These are phyloP conservation scores for Fusarium verrucosum DNA, from an alignment of 2,329 filamentous ascomycete genomes.

Conservation along the genomic window DNA sequence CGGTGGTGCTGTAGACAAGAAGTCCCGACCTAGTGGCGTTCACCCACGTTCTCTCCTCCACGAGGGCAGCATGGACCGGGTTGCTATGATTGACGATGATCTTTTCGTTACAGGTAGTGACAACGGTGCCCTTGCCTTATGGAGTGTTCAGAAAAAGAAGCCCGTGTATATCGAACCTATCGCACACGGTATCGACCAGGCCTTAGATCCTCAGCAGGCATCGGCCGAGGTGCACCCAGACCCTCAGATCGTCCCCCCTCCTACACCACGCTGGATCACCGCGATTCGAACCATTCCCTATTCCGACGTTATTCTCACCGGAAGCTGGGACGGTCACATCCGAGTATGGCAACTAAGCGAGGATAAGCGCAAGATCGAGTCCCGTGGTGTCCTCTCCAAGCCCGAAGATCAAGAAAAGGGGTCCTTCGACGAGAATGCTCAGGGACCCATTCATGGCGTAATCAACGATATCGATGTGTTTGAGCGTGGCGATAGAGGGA, in stretches of 20 bases:
- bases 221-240: conserved; percentile 77
- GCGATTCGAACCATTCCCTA: conserved; percentile 87
- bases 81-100: conserved; percentile 88
- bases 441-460: conserved; percentile 70
- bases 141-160: conserved; percentile 95
- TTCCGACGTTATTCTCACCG: conserved; percentile 87
- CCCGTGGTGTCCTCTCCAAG: conserved; percentile 71
- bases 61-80: conserved; percentile 89
- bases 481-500: conserved; percentile 81
- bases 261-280: conserved; percentile 88
- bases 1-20: conserved; percentile 74
- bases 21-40: conserved; percentile 50
- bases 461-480: conserved; percentile 90
- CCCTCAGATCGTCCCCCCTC: conserved; percentile 66
- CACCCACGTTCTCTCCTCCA: conserved; percentile 65
- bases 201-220: conserved; percentile 71
- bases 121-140: conserved; percentile 86
- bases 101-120: conserved; percentile 94
- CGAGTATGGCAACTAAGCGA: conserved; percentile 85
- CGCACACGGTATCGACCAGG: conserved; percentile 85
- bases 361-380: conserved; percentile 82
- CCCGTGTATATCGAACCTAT: conserved; percentile 80
- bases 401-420: conserved; percentile 33
- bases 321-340: conserved; percentile 90
- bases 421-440: conserved; percentile 45